Percentiles rank a stretch among this genome's conserved stretches.
phyloP scores from a whole-genome alignment of 768 basidiomycete species.

The Amanita rimosa region DNA sequence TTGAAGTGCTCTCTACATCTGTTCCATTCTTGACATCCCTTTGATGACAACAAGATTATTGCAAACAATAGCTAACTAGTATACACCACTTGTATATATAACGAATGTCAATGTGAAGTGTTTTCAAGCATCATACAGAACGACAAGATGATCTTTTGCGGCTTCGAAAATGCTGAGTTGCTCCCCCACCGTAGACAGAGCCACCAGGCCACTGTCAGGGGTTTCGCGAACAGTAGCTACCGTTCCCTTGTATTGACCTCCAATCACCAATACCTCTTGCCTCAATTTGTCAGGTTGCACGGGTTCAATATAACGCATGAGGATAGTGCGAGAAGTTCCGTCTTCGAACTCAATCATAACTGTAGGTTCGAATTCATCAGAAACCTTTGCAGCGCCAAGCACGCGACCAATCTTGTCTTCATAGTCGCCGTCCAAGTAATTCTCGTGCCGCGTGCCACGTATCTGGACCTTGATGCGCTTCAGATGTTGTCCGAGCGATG shows the following conservation, averaged over 20 bases:
- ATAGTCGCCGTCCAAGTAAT: slow-evolving; percentile 25
- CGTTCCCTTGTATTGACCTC: slow-evolving; percentile 29
- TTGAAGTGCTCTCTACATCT: slow-evolving; percentile 11
- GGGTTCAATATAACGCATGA: slow-evolving; percentile 19
- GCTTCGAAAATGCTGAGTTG: slow-evolving; percentile 25
- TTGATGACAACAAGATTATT: background rate
- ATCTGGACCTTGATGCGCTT: slow-evolving; percentile 28
- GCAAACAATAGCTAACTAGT: background rate
- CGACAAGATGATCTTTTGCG: slow-evolving; percentile 21
- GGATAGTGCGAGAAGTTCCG: slow-evolving; percentile 16
- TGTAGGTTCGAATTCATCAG: slow-evolving; percentile 23
- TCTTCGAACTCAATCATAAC: slow-evolving; percentile 21
- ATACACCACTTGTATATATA: background rate
- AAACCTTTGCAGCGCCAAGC: slow-evolving; percentile 19
- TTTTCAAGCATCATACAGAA: slow-evolving; percentile 15
- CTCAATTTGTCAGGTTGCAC: slow-evolving; percentile 19
- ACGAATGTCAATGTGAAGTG: background rate
- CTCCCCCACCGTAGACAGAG: slow-evolving; percentile 23
- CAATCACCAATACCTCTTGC: slow-evolving; percentile 40
- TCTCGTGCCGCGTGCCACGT: slow-evolving; percentile 19
- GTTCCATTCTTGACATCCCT: background rate
- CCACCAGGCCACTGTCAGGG: slow-evolving; percentile 20
- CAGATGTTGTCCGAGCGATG: slow-evolving; percentile 16
- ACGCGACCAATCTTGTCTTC: slow-evolving; percentile 21
- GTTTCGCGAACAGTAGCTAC: slow-evolving; percentile 33